Evolutionary conservation across 2,329 filamentous ascomycete genomes (phyloP).

Genomic region (Esteya vermicola): DNA sequence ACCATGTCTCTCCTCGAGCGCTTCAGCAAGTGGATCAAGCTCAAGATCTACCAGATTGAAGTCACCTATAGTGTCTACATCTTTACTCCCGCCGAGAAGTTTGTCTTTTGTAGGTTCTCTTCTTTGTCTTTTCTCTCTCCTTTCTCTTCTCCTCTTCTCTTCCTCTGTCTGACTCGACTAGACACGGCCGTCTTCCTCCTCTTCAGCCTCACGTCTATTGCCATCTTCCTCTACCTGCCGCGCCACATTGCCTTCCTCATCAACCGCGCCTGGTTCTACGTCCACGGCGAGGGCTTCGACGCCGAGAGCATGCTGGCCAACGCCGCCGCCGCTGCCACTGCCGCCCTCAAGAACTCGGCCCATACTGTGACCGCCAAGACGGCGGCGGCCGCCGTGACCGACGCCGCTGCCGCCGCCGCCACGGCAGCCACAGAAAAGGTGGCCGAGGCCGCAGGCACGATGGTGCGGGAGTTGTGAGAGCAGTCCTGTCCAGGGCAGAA

Average conservation of each 20-base stretch:
- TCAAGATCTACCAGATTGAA: conserved; percentile 97
- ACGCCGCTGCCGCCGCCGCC: conserved; percentile 22
- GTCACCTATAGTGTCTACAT: conserved; percentile 96
- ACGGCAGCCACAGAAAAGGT: conserved; percentile 15
- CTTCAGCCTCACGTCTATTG: conserved; percentile 72
- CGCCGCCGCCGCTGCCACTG: conserved; percentile 22
- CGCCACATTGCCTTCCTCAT: conserved; percentile 75
- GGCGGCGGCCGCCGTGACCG: conserved; percentile 27
- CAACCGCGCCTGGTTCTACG: conserved; percentile 87
- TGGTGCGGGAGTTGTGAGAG: conserved; percentile 24
- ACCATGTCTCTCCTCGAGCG: conserved; percentile 29
- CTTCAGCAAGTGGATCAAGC: conserved; percentile 72
- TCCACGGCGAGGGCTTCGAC: conserved; percentile 57
- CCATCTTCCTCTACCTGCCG: conserved; percentile 81
- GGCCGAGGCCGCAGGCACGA: conserved; percentile 12
- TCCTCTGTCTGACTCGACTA: conserved; percentile 26
- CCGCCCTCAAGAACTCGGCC: conserved; percentile 16
- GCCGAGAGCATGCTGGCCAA: conserved; percentile 14
- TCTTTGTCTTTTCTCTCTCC: background rate
- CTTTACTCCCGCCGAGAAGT: conserved; percentile 90
- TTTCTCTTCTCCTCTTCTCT: background rate
- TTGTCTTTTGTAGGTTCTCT: conserved; percentile 72
- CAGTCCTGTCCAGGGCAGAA: background rate
- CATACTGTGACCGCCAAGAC: conserved; percentile 26
- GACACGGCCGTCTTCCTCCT: conserved; percentile 88